Conservation (phyloP, 768 basidiomycete species). For the Calocera cornea region DNA sequence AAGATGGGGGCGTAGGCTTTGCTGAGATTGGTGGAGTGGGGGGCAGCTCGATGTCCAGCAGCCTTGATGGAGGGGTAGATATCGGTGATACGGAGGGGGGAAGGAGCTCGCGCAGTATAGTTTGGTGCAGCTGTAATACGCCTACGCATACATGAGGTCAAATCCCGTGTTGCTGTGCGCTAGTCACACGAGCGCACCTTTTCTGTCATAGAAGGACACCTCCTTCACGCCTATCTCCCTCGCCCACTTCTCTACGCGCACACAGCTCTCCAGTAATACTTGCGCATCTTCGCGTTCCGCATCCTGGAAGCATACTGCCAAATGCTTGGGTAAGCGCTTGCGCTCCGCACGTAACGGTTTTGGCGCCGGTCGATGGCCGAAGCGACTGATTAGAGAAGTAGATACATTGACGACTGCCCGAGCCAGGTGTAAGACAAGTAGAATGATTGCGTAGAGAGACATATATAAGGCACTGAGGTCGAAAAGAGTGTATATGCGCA, state of each 20-base stretch:
- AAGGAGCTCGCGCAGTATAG: background rate
- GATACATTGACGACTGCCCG: background rate
- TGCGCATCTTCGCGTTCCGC: background rate
- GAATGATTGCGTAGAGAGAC: background rate
- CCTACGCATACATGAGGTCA: background rate
- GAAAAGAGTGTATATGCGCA: background rate
- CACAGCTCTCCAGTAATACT: background rate
- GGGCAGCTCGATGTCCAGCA: background rate
- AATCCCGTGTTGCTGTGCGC: background rate
- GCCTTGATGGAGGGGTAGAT: background rate
- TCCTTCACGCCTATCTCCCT: background rate
- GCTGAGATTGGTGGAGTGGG: background rate
- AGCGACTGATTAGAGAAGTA: background rate
- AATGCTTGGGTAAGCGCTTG: background rate
- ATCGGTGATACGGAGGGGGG: background rate
- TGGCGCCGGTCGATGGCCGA: background rate
- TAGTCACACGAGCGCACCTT: background rate
- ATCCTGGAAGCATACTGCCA: background rate
- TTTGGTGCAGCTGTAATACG: background rate
- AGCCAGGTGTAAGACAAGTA: background rate
- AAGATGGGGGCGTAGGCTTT: background rate
- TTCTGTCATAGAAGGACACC: background rate
- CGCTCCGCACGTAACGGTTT: background rate
- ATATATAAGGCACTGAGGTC: background rate
- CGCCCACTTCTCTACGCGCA: background rate